Percentiles rank a stretch among this genome's conserved stretches.
Evolutionary conservation across 257 asterid species (phyloP).

Genomic region (Ocimum tenuiflorum): DNA sequence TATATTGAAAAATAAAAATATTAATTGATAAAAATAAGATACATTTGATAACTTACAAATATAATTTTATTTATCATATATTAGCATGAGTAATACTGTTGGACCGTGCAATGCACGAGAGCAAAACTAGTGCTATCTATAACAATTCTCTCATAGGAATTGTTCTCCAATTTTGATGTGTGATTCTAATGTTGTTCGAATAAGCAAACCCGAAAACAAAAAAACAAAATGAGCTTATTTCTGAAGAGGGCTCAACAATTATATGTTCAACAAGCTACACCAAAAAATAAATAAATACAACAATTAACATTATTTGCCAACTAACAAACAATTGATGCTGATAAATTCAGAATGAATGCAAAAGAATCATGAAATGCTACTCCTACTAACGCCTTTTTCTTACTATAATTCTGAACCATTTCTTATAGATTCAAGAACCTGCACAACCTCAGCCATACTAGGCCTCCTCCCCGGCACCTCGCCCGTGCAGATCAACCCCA

Average conservation of each 20-base stretch:
- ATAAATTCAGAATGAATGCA: conserved; percentile 37
- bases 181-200: no score
- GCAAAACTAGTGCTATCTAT: no score
- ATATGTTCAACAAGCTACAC: conserved; percentile 3
- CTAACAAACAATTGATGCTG: conserved; percentile 29
- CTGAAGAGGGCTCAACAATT: neutral
- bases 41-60: no score
- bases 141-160: no score
- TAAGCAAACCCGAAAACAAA: no score
- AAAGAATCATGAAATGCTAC: conserved; percentile 37
- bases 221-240: no score
- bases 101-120: no score
- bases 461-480: conserved; percentile 71
- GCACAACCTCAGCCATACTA: conserved; percentile 90
- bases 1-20: no score
- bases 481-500: conserved; percentile 71
- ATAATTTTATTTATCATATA: no score
- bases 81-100: no score
- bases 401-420: conserved; percentile 40
- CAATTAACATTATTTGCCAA: conserved; percentile 26
- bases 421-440: conserved; percentile 82
- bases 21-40: no score
- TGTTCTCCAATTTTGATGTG: no score
- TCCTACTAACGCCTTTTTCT: neutral
- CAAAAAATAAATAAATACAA: conserved; percentile 17